phyloP scores from a whole-genome alignment of 192 early-diverging fungal species.

The Backusella australiensis region DNA sequence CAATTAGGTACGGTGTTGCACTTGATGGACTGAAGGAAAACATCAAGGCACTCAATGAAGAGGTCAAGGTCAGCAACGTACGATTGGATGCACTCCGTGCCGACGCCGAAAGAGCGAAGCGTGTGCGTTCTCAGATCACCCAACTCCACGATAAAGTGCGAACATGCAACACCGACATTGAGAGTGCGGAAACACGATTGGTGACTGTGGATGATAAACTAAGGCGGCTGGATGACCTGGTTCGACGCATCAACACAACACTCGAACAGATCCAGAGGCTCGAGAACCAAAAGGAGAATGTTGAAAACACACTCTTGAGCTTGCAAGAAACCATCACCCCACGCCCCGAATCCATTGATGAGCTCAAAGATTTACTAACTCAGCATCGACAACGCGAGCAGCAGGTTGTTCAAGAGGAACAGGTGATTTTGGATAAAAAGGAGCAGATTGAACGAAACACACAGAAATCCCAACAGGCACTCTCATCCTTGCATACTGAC shows the following conservation, averaged over 20 bases:
- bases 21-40: slow-evolving; percentile 27
- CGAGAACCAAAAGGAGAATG: background rate
- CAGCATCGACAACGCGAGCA: background rate
- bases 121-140: background rate
- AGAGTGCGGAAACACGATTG: background rate
- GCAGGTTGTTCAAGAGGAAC: background rate
- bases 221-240: background rate
- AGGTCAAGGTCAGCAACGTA: slow-evolving; percentile 30
- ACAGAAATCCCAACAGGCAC: background rate
- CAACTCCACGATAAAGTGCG: background rate
- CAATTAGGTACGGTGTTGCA: background rate
- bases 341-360: background rate
- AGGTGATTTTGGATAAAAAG: background rate
- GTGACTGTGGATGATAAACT: background rate
- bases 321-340: background rate
- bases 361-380: background rate
- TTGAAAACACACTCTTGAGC: background rate
- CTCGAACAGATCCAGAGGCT: background rate
- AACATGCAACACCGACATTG: background rate
- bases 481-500: background rate
- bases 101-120: background rate
- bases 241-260: background rate
- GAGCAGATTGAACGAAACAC: background rate
- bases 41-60: slow-evolving; percentile 54
- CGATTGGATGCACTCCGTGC: background rate